Evolutionary conservation across 2,329 filamentous ascomycete species (phyloP), one percentile per base, ranked within the genome.

Genomic region (Sarocladium brachiariae): DNA sequence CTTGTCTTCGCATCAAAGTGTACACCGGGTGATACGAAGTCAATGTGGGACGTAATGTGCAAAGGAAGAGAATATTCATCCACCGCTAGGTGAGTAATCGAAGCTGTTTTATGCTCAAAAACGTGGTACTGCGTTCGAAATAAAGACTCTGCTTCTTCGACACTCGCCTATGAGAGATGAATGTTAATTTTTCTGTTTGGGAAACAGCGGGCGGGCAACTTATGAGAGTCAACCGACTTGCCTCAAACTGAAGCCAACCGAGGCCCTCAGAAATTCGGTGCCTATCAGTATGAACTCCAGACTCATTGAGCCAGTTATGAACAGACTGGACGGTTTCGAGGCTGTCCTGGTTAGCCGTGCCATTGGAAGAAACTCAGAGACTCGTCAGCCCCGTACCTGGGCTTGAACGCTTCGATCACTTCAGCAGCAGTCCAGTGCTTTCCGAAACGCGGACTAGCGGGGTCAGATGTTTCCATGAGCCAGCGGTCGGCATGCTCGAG

Each of bases 391-490:
- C 8, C 23, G 16, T 27, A 43, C 39, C 39, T 43, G 24, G 39
- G 39, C n/a, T 43, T 43, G 21, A 43, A 43, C 5, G 39, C 39
- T 25, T 43, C 9, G n/a, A 43, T 16, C 6, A 43, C 21, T 18
- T 43, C 39, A n/a, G 5, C 39, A 43, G 39, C 39, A 27, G 39
- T 43, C 39, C 39, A 43, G 27, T 43, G 39, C 39, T 43, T 43
- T 9, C 39, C 39, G n/a, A 43, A 43, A 11, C 16, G 19, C 27
- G 39, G 23, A 27, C 39, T 43, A 19, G 19, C 23, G 13, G 39
- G 39, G 21, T 43, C 39, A 27, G 39, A 43, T 9, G 27, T 23
- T 9, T 43, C 39, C 39, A 43, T 43, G 3, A 43, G 39, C 39
- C 39, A 43, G 10, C 7, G 8, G n/a, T 43, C 39, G 23, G 39